Base-by-base conservation (phyloP, 2,329 filamentous ascomycete species). In the Aspergillus bombycis region DNA sequence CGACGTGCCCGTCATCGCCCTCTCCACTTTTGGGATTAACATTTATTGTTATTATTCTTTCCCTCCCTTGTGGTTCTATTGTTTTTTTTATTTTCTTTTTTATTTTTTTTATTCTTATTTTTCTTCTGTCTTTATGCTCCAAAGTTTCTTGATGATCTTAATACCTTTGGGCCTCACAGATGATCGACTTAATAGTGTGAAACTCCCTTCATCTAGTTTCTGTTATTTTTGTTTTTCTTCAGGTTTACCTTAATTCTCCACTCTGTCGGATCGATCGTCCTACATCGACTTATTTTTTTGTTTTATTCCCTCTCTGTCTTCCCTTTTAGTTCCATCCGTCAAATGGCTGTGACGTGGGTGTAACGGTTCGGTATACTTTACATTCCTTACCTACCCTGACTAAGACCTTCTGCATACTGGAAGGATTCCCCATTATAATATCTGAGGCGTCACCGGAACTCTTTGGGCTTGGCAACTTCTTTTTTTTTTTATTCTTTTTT, bases 341-440 rank as follows among this genome's bases (percentile, higher is more conserved):
- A 54, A 41, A 70, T 70, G 68, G 69, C 69, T 70, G 67, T 64
- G 67, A 65, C 63, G 60, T 58, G 62, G 57, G 66, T 64, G 65
- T 71, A 65, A 70, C 62, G 50, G 57, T 59, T 57, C 34, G 48
- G 65, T 66, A 67, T 68, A 62, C 41, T 64, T 67, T 67, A 66
- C 67, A 64, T 66, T 61, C 61, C 60, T 62, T 55, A 55, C 59
- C 55, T 60, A 43, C 54, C 54, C 53, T 63, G 41, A 59, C 38
- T 62, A 23, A 41, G 45, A 56, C 34, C 54, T 43, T 23, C 43
- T 30, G 48, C 46, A 38, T 55, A 55, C 52, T 38, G 48, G 48
- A 28, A 34, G 26, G 19, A 26, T 55, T 16, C 52, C 50, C 32
- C 52, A 43, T 41, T 41, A 19, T 38, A 30, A 48, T 54, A 48